Base-by-base conservation (phyloP, 2,329 filamentous ascomycete species). In the Coniochaeta prunicola region DNA sequence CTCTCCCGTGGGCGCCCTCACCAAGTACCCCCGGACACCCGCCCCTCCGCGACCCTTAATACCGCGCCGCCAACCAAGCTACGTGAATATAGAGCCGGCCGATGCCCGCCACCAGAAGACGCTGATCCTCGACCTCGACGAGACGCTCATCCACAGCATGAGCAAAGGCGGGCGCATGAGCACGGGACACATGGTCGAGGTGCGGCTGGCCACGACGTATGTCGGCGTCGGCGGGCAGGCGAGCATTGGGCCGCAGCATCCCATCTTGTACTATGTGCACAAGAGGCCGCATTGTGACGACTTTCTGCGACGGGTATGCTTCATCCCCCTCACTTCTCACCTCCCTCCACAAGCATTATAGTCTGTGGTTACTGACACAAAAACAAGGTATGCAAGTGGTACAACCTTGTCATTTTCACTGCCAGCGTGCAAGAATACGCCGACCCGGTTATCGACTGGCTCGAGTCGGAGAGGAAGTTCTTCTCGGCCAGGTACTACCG, bases 341-440 rank as follows among this genome's bases (percentile, higher is more conserved):
- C 21, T 53, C 30, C 30, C 26, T 10, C 34, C 24, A 17, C 21
- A 7, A 26, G 45, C 7, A 17, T 21, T 31, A 50, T 42, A n/a
- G 15, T 15, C 17, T 50, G 13, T 50, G 48, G 17, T 58, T 53
- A 58, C 53, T 58, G 19, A 55, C 53, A 30, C 17, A 28, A n/a
- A 3, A 30, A 40, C 21, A 40, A 94, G 80, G 86, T 97, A 53
- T 92, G 87, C 79, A 96, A 96, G 77, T 99, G 94, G 94, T 99
- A 96, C 76, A 97, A 97, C 71, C 79, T 99, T 17, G 91, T 99
- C 57, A 82, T 97, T 53, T 99, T 99, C 73, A 99, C 94, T 10
- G 94, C 94, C 2, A 96, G 92, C 21, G 94, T 99, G 38, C 94
- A 99, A 72, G 94, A 99, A 73, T 99, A 99, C 69, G 94, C 94